phyloP scores from a whole-genome alignment of 2,329 filamentous ascomycete species.

The Rhytidhysteron rufulum region DNA sequence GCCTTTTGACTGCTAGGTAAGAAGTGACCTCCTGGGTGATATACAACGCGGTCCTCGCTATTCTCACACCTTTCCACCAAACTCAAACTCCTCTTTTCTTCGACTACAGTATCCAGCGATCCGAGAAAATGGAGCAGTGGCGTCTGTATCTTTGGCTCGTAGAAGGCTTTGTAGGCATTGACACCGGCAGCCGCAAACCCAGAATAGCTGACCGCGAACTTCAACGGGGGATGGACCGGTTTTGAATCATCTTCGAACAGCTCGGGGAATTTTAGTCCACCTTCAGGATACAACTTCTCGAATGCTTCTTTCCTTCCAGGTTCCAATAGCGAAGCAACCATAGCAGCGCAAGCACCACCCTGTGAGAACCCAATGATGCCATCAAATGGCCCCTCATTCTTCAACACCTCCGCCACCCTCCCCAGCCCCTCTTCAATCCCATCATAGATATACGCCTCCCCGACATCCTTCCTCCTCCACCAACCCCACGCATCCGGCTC shows the following conservation, averaged over 20 bases:
- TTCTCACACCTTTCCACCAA: slow-evolving; percentile 63
- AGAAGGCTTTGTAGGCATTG: slow-evolving; percentile 62
- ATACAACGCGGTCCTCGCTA: slow-evolving; percentile 52
- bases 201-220: slow-evolving; percentile 72
- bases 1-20: slow-evolving; percentile 75
- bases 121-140: slow-evolving; percentile 80
- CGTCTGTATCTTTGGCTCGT: slow-evolving; percentile 70
- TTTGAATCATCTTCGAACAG: slow-evolving; percentile 38
- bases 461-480: slow-evolving; percentile 69
- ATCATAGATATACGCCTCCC: slow-evolving; percentile 55
- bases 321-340: slow-evolving; percentile 72
- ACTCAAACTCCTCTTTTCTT: slow-evolving; percentile 65
- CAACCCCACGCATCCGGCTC: slow-evolving; percentile 73
- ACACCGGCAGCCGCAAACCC: slow-evolving; percentile 67
- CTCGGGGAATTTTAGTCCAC: slow-evolving; percentile 52
- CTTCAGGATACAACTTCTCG: slow-evolving; percentile 30
- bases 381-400: slow-evolving; percentile 31
- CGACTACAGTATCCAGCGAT: slow-evolving; percentile 81
- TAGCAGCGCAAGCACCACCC: slow-evolving; percentile 57
- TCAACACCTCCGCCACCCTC: slow-evolving; percentile 49
- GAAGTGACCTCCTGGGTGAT: slow-evolving; percentile 88
- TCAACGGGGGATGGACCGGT: slow-evolving; percentile 51
- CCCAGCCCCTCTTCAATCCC: slow-evolving; percentile 66
- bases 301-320: slow-evolving; percentile 47
- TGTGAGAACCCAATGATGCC: slow-evolving; percentile 35